Evolutionary conservation across 2,329 filamentous ascomycete genomes (phyloP), one percentile per base, ranked within the genome.

Genomic region (Raffaelea ambrosiae): DNA sequence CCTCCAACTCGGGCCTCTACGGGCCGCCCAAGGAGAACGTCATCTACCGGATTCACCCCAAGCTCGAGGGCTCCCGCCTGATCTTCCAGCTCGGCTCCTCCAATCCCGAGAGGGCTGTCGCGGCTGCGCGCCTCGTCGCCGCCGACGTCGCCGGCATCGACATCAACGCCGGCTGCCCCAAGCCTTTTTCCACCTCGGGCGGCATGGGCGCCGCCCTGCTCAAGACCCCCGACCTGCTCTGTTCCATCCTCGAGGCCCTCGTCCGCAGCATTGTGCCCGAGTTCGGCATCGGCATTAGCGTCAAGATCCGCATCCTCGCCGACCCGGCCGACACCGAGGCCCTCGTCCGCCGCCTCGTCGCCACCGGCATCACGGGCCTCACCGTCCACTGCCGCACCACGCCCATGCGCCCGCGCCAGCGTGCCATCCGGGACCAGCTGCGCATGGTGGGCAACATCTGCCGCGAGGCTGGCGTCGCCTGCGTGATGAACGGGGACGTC

Each of bases 91-190:
- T 98, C 50, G 93, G 93, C 50, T 95, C 91, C 1, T 81, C 89
- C 10, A 83, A 86, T 50, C 88, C 93, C 0, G 82, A 84, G 13
- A 76, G 83, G 26, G 93, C 93, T 1, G 90, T 97, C 0, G 70
- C 86, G 62, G 90, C 91, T 1, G 89, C 91, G 2, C 82, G 82
- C 46, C 69, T 96, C 16, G 84, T 98, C 19, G 93, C 90, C 0
- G 77, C 71, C 13, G 88, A 97, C 65, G 93, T 98, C 3, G 83
- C 84, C 1, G 93, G 93, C 51, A 96, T 98, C 57, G 93, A 97
- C 63, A 85, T 98, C 53, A 98, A 98, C 64, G 89, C 93, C 0
- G 93, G 93, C n/a, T 98, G 93, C 62, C 93, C 93, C 1, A 98
- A 98, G 66, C 87, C 91, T 0, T 98, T 98, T 66, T 95, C 87